Evolutionary conservation across 129 eudicot species (phyloP).

Genomic region (Mikania micrantha): DNA sequence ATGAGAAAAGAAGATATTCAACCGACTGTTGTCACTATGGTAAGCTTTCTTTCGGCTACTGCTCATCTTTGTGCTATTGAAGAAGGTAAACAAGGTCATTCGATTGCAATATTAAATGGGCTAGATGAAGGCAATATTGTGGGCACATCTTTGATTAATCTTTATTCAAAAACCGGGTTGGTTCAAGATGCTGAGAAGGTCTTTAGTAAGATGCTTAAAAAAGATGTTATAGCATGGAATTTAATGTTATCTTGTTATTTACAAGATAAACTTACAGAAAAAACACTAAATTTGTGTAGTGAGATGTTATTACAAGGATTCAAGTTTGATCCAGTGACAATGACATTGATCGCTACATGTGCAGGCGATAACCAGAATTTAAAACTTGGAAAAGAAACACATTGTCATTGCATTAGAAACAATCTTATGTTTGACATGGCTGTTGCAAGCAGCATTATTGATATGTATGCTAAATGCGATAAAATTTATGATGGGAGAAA

Average conservation of each 20-base stretch:
- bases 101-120: conserved; percentile 44
- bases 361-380: conserved; percentile 38
- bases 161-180: conserved; percentile 52
- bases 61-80: conserved; percentile 39
- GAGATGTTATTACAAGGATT: conserved; percentile 41
- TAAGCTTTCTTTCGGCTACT: conserved; percentile 62
- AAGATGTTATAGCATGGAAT: conserved; percentile 70
- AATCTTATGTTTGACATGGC: conserved; percentile 31
- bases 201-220: conserved; percentile 49
- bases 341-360: conserved; percentile 40
- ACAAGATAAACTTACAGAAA: conserved; percentile 27
- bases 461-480: conserved; percentile 65
- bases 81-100: conserved; percentile 75
- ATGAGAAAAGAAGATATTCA: conserved; percentile 57
- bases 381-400: conserved; percentile 50
- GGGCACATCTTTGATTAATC: conserved; percentile 55
- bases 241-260: conserved; percentile 60
- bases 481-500: conserved; percentile 33
- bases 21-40: conserved; percentile 50
- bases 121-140: conserved; percentile 37
- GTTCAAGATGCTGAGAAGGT: conserved; percentile 50
- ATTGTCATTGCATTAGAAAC: conserved; percentile 49
- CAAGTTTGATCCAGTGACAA: conserved; percentile 55
- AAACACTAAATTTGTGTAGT: conserved; percentile 28
- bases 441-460: conserved; percentile 43